Conservation (phyloP, 139 green algal genomes). For the Micractinium conductrix region DNA sequence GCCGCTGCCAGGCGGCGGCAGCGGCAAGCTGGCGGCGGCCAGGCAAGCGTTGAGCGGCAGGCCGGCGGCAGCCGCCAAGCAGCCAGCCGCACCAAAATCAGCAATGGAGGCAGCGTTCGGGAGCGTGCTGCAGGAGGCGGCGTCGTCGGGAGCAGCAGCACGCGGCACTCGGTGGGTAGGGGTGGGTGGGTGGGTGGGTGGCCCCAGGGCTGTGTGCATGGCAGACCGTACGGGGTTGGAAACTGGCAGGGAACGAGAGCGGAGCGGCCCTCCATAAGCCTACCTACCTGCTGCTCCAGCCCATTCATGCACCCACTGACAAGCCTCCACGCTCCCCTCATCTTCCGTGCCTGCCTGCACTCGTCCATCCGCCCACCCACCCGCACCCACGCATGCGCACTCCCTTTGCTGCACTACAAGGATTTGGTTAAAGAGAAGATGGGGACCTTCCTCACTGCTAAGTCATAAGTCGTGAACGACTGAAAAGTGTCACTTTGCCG, state of each 20-base stretch:
- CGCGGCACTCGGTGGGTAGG: slow-evolving; percentile 46
- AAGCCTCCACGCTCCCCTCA: too few species aligned
- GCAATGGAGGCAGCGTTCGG: slow-evolving; percentile 61
- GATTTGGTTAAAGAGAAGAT: too few species aligned
- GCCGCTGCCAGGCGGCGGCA: background rate
- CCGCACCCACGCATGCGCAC: too few species aligned
- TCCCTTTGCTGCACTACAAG: too few species aligned
- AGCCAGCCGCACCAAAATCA: background rate
- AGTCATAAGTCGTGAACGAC: background rate
- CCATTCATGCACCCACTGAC: too few species aligned
- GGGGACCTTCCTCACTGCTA: too few species aligned
- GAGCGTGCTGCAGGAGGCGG: background rate
- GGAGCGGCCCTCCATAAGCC: too few species aligned
- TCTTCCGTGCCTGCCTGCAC: background rate
- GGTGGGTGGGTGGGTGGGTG: slow-evolving; percentile 20
- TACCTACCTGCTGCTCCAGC: too few species aligned
- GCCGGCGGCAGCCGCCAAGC: background rate
- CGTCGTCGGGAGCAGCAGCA: background rate
- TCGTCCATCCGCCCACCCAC: background rate
- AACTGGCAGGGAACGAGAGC: too few species aligned
- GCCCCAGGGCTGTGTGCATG: background rate
- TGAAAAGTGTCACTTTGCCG: too few species aligned
- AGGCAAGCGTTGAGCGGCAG: background rate
- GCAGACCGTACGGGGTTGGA: too few species aligned
- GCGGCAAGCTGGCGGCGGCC: background rate